These are phyloP conservation scores for Phalaenopsis equestris DNA, from an alignment of 106 monocot species.

Conservation along the genomic window DNA sequence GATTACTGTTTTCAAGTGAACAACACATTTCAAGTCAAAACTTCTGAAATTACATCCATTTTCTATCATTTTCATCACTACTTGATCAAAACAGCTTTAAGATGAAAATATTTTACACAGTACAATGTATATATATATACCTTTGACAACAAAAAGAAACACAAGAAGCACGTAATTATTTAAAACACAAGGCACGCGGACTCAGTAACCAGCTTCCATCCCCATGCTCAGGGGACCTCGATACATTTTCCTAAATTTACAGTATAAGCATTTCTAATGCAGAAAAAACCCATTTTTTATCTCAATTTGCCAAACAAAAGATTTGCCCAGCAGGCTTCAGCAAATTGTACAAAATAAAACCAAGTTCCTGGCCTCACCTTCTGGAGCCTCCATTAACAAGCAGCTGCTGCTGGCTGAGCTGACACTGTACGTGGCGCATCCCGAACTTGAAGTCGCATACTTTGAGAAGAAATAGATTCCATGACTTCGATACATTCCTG, in stretches of 20 bases:
- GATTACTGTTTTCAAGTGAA: too few relatives aligned
- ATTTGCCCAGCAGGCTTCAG: neutral
- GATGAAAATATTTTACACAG: neutral
- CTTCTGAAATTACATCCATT: too few relatives aligned
- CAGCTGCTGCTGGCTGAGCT: conserved; percentile 50
- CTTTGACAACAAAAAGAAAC: neutral
- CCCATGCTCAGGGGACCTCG: neutral
- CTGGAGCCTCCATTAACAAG: neutral
- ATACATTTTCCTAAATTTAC: neutral
- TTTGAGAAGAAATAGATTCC: conserved; percentile 31
- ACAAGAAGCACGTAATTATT: neutral
- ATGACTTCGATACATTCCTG: conserved; percentile 64
- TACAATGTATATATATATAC: neutral
- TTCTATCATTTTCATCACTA: too few relatives aligned
- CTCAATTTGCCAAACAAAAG: neutral
- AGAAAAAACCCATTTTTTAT: neutral
- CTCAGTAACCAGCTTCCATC: neutral
- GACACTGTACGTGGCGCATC: conserved; percentile 25
- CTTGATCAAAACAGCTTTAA: too few relatives aligned
- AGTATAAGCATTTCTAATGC: neutral
- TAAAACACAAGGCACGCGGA: neutral
- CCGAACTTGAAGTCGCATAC: conserved; percentile 50
- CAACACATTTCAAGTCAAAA: too few relatives aligned
- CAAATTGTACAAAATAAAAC: too few relatives aligned
- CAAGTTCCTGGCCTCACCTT: neutral